Evolutionary conservation across 2,329 filamentous ascomycete species (phyloP), one percentile per base, ranked within the genome.

Genomic region (Amesomyces nigricolor): DNA sequence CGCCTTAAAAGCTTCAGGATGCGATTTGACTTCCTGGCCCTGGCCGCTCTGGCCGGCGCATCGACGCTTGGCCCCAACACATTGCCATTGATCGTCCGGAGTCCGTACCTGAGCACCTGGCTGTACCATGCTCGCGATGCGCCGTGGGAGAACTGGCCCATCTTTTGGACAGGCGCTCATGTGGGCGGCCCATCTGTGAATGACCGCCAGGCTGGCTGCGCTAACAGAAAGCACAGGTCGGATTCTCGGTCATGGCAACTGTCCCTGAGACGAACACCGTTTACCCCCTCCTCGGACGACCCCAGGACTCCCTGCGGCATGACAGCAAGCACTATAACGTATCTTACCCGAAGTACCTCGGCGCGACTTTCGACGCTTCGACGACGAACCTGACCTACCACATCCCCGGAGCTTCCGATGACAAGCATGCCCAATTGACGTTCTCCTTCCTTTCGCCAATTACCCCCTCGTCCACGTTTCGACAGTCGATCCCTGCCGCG

Each of bases 91-190:
- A 73, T 79, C 54, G 81, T 84, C 26, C 75, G 81, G 42, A 83
- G 80, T 62, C 81, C 81, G 7, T 84, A 84, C 62, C 66, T 84
- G 54, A 83, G 79, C 65, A 76, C 79, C 35, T 84, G 81, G 81
- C 67, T 89, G 54, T 76, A 77, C 47, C 78, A 81, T 69, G 88
- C 89, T 40, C 79, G 90, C 62, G 80, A 86, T 54, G 78, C 78
- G 45, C 90, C 90, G 2, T 95, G 89, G 89, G 79, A 83, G 52
- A 80, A 82, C 71, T 95, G 90, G 90, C 90, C 90, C 22, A 92
- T 92, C 69, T 71, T 71, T 57, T 69, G 65, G 65, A 71, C 66
- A 2, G 68, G 66, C 13, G 61, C 66, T 47, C 67, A 65, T 53
- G 68, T 68, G 61, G 58, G 64, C 51, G 44, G 7, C 3, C 11